Evolutionary conservation across 495 filamentous ascomycete species (phyloP), one percentile per base, ranked within the genome.

Genomic region (Penicillium waksmanii): DNA sequence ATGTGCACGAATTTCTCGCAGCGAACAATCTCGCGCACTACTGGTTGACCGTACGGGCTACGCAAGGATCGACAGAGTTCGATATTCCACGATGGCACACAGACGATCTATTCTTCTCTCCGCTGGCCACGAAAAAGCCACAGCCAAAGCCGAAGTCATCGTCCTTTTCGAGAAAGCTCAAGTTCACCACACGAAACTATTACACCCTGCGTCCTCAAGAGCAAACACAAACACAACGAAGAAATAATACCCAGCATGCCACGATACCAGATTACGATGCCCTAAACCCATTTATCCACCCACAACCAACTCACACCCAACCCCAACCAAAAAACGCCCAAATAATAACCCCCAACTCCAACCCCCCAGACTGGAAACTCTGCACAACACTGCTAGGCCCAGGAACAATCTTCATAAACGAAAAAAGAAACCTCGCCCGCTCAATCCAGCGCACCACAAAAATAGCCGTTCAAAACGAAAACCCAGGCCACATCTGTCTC

Each of bases 321-420:
- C 40, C 10, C 3, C 35, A n/a, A 18, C 56, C 42, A 7, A 13
- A 5, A 42, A 25, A 48, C 4, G 57, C 43, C 55, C 63, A 65
- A 55, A 60, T 66, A 19, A 46, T 19, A 33, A 47, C 63, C 7
- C 8, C 15, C 27, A 38, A 60, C 5, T 11, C 57, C 54, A 12
- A 56, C 40, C 48, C 64, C 25, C 43, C 64, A 62, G 63, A 69
- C 44, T 69, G 66, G 66, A 69, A 69, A 62, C 64, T 69, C 5
- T 64, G 60, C 48, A 69, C 66, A 3, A 66, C 66, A 17, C 64
- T 69, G 53, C 66, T 66, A 11, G 66, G 66, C 55, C 66, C 66
- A 9, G 66, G 66, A 47, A 69, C 66, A 8, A 43, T 69, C 17
- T 66, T 69, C 64, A 64, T 69, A 3, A n/a, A 55, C 7, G 31